Conservation (phyloP, 2,329 filamentous ascomycete species). For the Lojkania enalia region DNA sequence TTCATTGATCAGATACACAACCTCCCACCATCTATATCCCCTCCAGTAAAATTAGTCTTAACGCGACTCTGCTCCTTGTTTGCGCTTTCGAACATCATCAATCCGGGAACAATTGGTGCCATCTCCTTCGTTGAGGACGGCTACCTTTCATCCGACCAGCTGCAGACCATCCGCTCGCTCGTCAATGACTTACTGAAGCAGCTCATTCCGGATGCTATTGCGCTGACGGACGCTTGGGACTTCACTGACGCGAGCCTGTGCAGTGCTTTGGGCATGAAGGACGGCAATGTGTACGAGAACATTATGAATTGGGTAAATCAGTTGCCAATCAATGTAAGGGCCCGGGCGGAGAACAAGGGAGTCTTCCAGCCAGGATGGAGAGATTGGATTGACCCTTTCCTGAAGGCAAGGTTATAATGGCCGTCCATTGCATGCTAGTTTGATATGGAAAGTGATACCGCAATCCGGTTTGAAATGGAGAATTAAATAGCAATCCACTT, state of each 20-base stretch:
- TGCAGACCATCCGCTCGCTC: slow-evolving; percentile 45
- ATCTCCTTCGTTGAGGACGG: slow-evolving; percentile 30
- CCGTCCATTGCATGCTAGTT: too few relatives aligned
- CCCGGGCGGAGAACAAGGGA: slow-evolving; percentile 12
- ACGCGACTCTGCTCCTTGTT: slow-evolving; percentile 49
- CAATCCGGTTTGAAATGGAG: too few relatives aligned
- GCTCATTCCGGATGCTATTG: slow-evolving; percentile 53
- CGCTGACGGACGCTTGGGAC: slow-evolving; percentile 54
- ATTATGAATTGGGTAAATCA: slow-evolving; percentile 39
- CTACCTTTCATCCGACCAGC: slow-evolving; percentile 24
- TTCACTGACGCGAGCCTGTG: slow-evolving; percentile 56
- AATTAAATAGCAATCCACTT: too few relatives aligned
- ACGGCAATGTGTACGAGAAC: slow-evolving; percentile 57
- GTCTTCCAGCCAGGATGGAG: slow-evolving; percentile 20
- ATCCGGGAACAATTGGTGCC: slow-evolving; percentile 27
- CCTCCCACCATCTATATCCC: slow-evolving; percentile 20
- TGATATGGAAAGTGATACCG: too few relatives aligned
- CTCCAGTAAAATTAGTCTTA: slow-evolving; percentile 8
- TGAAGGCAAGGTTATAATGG: slow-evolving; percentile 19
- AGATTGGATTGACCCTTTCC: slow-evolving; percentile 16
- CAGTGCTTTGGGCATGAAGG: slow-evolving; percentile 53
- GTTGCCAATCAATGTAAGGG: slow-evolving; percentile 29
- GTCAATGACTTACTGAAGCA: slow-evolving; percentile 50
- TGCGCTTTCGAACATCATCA: slow-evolving; percentile 48
- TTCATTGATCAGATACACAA: slow-evolving; percentile 19